Conservation (phyloP, 2,329 filamentous ascomycete genomes). For the Cercospora sp. region DNA sequence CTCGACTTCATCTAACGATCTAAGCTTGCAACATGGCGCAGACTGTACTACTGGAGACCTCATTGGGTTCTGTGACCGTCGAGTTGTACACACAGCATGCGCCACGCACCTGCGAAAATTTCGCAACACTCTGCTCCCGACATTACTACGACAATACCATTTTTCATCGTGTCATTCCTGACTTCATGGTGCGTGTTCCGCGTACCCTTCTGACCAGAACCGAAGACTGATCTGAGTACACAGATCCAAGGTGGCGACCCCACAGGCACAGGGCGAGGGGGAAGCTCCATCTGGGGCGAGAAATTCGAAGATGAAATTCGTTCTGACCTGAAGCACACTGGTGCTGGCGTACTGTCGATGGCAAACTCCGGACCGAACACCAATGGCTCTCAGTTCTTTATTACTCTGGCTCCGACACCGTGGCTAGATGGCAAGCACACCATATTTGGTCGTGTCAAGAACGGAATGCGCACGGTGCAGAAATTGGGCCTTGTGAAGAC, state of each 20-base stretch:
- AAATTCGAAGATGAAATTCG: conserved; percentile 93
- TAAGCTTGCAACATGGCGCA: conserved; percentile 62
- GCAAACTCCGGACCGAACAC: conserved; percentile 91
- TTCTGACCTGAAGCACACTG: conserved; percentile 72
- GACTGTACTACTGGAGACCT: conserved; percentile 78
- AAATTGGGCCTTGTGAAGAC: conserved; percentile 88
- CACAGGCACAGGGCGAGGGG: conserved; percentile 88
- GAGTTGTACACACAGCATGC: conserved; percentile 91
- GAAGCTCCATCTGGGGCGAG: conserved; percentile 84
- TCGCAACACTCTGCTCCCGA: conserved; percentile 72
- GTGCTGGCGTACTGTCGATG: conserved; percentile 73
- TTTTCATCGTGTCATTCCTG: conserved; percentile 91
- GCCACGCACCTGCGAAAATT: conserved; percentile 65
- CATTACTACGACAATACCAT: conserved; percentile 85
- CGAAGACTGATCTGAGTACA: not conserved
- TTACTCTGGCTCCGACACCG: conserved; percentile 89
- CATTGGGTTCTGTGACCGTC: conserved; percentile 79
- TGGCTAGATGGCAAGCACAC: conserved; percentile 98
- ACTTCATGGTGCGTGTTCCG: conserved; percentile 83
- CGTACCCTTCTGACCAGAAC: not conserved
- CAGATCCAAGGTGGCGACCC: conserved; percentile 64
- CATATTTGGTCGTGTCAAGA: conserved; percentile 89
- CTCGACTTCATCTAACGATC: not conserved
- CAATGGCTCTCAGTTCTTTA: conserved; percentile 94
- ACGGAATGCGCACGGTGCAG: conserved; percentile 78